Evolutionary conservation across 169 alveolate species (phyloP), one percentile per base, ranked within the genome.

Genomic region (Cryptosporidium ryanae): DNA sequence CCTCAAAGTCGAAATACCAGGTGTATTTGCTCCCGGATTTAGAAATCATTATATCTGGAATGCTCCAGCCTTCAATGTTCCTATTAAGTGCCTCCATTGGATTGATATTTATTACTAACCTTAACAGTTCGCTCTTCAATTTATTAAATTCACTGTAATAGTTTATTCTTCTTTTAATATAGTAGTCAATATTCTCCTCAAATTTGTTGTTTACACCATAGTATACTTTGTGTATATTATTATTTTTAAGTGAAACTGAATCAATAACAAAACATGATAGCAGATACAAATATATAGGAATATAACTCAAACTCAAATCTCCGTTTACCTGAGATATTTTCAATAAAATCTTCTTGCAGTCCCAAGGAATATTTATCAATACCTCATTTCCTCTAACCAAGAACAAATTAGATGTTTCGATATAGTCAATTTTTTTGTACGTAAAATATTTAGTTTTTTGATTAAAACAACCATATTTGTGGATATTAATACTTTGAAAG

Each of bases 1-100:
- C 64, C 29, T 76, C 87, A 55, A 76, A 59, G 17, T 59, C 63
- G 48, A 76, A 61, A 18, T 59, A 59, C 87, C 87, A 76, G 27
- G 87, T 76, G 25, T 55, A 43, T 17, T 61, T 76, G 27, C 31
- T 43, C 6, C 71, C 71, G 18, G 21, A 27, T 43, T 55, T 59
- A 13, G 71, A 38, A 4, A 29, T 44, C 1, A 76, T 43, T 17
- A 59, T 32, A 61, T 59, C 76, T 38, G 68, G 68, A 44, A 76
- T 43, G 10, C 4, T 76, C 87, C 87, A 76, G 0, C 15, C 17
- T 32, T 29, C 25, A 12, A 61, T 21, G 8, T 59, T 76, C n/a
- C 55, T 54, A 1, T 44, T 50, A 2, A 21, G 23, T 44, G 25
- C 31, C 64, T 32, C 57, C 34, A 32, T 13, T 13, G 82, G 82